These are phyloP conservation scores for Clonostachys byssicola DNA, from an alignment of 2,329 filamentous ascomycete species.

Conservation along the genomic window DNA sequence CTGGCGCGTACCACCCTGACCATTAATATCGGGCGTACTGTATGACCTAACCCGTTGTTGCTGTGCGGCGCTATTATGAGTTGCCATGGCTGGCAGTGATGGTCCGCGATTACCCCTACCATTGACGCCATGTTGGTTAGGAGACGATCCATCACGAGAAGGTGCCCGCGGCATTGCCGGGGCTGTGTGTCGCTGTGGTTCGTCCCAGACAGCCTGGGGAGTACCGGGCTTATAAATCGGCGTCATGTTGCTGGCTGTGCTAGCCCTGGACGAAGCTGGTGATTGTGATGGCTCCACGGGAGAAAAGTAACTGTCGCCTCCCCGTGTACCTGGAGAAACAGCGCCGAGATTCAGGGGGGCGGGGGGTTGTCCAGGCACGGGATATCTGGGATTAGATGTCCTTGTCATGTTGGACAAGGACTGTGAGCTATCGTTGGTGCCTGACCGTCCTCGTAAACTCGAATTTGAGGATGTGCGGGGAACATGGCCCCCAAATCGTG, in stretches of 20 bases:
- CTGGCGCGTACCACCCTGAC: constrained; percentile 53
- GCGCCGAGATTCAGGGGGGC: constrained; percentile 58
- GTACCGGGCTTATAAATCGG: constrained; percentile 53
- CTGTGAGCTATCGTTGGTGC: constrained; percentile 65
- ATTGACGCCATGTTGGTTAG: constrained; percentile 59
- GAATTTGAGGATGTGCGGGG: constrained; percentile 57
- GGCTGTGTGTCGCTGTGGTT: constrained; percentile 73
- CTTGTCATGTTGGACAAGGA: constrained; percentile 53
- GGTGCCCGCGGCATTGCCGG: constrained; percentile 78
- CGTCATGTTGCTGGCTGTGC: constrained; percentile 72
- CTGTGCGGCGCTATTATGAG: constrained; percentile 48
- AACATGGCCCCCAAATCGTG: constrained; percentile 18
- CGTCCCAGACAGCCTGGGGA: constrained; percentile 65
- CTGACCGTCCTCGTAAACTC: constrained; percentile 72
- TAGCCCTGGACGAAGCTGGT: constrained; percentile 71
- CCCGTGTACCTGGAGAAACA: constrained; percentile 57
- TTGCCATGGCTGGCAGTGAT: constrained; percentile 70
- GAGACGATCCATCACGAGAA: constrained; percentile 71
- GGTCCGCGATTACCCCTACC: constrained; percentile 69
- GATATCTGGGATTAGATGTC: constrained; percentile 68
- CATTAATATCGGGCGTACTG: constrained; percentile 92
- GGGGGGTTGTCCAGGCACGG: constrained; percentile 54
- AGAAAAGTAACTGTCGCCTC: constrained; percentile 89
- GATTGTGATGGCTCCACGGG: constrained; percentile 81
- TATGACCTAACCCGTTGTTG: constrained; percentile 82